These are phyloP conservation scores for Oryza punctata DNA, from an alignment of 176 grass and related monocot species.

Conservation along the genomic window DNA sequence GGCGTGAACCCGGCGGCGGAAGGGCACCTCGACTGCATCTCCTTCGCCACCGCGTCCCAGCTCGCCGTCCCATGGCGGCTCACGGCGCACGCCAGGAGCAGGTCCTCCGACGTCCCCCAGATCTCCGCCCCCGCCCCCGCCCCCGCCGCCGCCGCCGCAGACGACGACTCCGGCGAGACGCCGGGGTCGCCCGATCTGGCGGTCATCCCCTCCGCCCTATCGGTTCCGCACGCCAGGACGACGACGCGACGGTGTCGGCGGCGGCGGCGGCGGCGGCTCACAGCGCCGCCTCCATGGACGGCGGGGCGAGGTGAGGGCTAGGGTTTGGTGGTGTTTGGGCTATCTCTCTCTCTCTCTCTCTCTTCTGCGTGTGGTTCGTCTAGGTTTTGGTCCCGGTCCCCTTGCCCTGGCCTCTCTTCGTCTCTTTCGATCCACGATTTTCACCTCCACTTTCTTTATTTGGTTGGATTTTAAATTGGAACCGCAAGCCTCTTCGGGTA, in stretches of 20 bases:
- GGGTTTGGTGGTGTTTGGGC: slow-evolving; percentile 53
- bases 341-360: slow-evolving; percentile 22
- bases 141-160: not conserved
- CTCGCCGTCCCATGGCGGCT: slow-evolving; percentile 64
- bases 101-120: slow-evolving; percentile 92
- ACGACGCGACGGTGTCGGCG: not conserved
- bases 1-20: slow-evolving; percentile 49
- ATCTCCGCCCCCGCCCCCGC: slow-evolving; percentile 41
- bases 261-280: slow-evolving; percentile 25
- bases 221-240: slow-evolving; percentile 4
- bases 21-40: slow-evolving; percentile 58
- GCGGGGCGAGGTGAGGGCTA: slow-evolving; percentile 20
- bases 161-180: slow-evolving; percentile 31
- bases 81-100: slow-evolving; percentile 73
- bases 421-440: slow-evolving; percentile 6
- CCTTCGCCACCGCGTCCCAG: slow-evolving; percentile 78
- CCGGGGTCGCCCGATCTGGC: slow-evolving; percentile 72
- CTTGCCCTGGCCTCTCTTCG: not conserved
- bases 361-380: slow-evolving; percentile 44
- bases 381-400: slow-evolving; percentile 45
- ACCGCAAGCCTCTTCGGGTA: not conserved
- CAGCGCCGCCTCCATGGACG: slow-evolving; percentile 46
- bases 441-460: slow-evolving; percentile 31
- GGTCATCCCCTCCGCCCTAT: slow-evolving; percentile 40
- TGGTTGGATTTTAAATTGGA: slow-evolving; percentile 31